phyloP scores from a whole-genome alignment of 1,284 basidiomycete species.

The Rhodotorula sp. region DNA sequence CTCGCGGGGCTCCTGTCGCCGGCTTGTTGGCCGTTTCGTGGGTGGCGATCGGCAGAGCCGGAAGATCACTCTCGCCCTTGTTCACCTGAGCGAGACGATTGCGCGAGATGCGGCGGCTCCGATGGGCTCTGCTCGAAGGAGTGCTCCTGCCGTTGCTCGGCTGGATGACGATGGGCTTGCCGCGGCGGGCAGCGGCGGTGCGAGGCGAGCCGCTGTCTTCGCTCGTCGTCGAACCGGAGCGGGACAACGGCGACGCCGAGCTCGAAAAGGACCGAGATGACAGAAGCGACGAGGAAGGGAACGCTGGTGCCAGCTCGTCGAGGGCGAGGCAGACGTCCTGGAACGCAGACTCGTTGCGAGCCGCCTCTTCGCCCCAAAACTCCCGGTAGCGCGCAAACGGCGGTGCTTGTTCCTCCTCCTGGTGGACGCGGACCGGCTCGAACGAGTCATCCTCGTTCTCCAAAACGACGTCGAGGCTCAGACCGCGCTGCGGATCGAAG shows the following conservation, averaged over 20 bases:
- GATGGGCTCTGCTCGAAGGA: background rate
- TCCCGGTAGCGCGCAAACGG: background rate
- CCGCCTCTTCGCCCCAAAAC: background rate
- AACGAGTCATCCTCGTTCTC: background rate
- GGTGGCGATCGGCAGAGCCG: background rate
- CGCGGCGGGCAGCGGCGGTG: background rate
- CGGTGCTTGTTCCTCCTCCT: background rate
- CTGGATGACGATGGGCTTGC: constrained; percentile 23
- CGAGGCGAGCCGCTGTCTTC: background rate
- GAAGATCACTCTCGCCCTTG: no score
- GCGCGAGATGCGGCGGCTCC: background rate
- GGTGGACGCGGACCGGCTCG: background rate
- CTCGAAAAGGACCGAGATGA: background rate
- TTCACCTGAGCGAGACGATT: background rate
- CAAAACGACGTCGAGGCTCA: constrained; percentile 1
- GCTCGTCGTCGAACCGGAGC: background rate
- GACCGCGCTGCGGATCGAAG: background rate
- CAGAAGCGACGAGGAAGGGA: background rate
- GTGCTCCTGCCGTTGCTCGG: background rate
- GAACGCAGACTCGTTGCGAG: background rate
- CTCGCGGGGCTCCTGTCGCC: no score
- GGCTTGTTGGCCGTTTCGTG: background rate
- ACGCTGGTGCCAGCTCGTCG: background rate
- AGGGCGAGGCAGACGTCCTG: constrained; percentile 2
- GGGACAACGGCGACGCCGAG: background rate